phyloP scores from a whole-genome alignment of 345 rosid genomes.

The Lepidium sativum region DNA sequence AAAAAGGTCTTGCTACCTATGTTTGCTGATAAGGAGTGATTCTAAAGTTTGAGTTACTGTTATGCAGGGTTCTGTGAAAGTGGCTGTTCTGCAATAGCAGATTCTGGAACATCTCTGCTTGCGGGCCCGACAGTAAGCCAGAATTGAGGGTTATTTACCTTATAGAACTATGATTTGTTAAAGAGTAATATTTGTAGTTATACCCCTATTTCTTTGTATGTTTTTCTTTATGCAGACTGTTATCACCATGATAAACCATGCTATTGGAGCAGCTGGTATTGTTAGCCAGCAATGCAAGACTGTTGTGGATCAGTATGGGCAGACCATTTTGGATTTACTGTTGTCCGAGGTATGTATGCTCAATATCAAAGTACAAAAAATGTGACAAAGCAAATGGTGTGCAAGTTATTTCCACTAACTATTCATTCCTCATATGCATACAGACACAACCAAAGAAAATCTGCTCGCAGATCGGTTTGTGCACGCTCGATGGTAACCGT shows the following conservation, averaged over 20 bases:
- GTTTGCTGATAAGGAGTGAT: background rate
- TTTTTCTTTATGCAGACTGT: constrained; percentile 37
- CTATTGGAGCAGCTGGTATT: constrained; percentile 84
- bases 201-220: background rate
- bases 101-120: constrained; percentile 92
- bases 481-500: constrained; percentile 68
- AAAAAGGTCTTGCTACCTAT: background rate
- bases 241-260: constrained; percentile 74
- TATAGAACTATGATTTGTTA: background rate
- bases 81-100: constrained; percentile 91
- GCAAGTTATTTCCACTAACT: background rate
- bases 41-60: constrained; percentile 15
- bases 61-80: constrained; percentile 61
- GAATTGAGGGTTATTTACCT: background rate
- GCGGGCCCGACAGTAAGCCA: constrained; percentile 82
- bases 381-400: background rate
- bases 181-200: background rate
- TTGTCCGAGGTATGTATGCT: constrained; percentile 40
- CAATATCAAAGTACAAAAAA: background rate
- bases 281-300: constrained; percentile 81
- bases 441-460: constrained; percentile 67
- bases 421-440: background rate
- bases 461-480: constrained; percentile 81
- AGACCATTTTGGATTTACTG: constrained; percentile 60
- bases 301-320: constrained; percentile 76